Evolutionary conservation across 2,329 filamentous ascomycete genomes (phyloP), one percentile per base, ranked within the genome.

Genomic region (Aureobasidium subglaciale): DNA sequence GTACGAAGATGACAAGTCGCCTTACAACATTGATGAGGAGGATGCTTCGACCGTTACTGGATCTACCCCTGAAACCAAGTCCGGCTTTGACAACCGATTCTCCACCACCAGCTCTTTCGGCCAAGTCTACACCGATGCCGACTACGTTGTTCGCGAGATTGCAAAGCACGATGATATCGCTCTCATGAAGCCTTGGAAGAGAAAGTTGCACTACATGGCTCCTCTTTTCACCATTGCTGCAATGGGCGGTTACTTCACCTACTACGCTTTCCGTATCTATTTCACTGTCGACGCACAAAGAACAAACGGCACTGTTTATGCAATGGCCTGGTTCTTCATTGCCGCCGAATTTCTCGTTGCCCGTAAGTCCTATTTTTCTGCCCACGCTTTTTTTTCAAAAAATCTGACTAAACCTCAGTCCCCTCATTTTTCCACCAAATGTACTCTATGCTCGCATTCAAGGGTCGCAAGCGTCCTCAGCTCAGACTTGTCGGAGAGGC

Each of bases 341-440:
- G 54, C 41, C 27, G 54, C 54, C 20, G 54, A 56, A 34, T 56
- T 56, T 27, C 27, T 56, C 16, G 54, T 56, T 22, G 42, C 54
- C 24, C 29, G 53, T 55, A 46, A 55, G 53, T 55, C 15, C 5
- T 10, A 29, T 34, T 6, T n/a, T 18, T 20, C 16, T 10, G 30
- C 38, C 25, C 4, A 9, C 25, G 9, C 29, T 1, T 18, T 25
- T 37, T 35, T 18, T 42, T 35, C 22, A 16, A 18, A 30, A 13
- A 30, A 37, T 48, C 24, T 29, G 25, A 45, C 32, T 11, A 29
- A 45, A 32, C 9, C 13, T 1, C 16, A 55, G 89, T 96, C 18
- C 81, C 87, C 52, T 78, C 80, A 15, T 96, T 92, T 77, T 97
- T 96, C 75, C 85, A 86, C 58, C 85, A 86, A 59, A 83, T 97